Conservation (phyloP, 129 eudicot species). For the Silybum marianum region DNA sequence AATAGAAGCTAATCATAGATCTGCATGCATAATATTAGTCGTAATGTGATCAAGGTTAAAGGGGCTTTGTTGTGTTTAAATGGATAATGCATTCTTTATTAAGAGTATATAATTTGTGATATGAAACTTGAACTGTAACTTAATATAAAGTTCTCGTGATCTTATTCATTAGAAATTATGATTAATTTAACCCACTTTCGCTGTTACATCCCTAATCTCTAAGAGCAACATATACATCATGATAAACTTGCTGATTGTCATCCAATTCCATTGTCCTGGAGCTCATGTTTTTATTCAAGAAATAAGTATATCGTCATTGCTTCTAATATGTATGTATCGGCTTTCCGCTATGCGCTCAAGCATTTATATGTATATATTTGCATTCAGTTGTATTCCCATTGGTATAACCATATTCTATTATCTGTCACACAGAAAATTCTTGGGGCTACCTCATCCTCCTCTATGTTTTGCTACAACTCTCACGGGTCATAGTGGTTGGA, state of each 20-base stretch:
- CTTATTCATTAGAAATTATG: not conserved
- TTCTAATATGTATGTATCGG: not conserved
- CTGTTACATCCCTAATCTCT: not conserved
- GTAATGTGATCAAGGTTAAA: not conserved
- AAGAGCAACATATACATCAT: not conserved
- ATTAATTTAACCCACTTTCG: not conserved
- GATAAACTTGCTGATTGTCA: not conserved
- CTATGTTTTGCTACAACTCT: slow-evolving; percentile 68
- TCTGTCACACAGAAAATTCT: slow-evolving; percentile 50
- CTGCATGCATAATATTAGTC: not conserved
- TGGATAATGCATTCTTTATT: not conserved
- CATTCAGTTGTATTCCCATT: not conserved
- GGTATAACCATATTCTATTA: slow-evolving; percentile 13
- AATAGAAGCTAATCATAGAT: not conserved
- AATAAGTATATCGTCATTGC: not conserved
- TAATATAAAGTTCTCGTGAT: not conserved
- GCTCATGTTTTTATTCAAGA: not conserved
- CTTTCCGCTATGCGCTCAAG: not conserved
- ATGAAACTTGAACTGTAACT: not conserved
- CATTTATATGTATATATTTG: not conserved
- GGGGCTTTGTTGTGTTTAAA: not conserved
- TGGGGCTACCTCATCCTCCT: slow-evolving; percentile 96
- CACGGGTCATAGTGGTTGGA: slow-evolving; percentile 68
- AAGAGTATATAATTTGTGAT: not conserved
- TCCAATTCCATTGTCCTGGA: not conserved